phyloP scores from a whole-genome alignment of 768 basidiomycete species.

The Phanerodontia chrysosporium region DNA sequence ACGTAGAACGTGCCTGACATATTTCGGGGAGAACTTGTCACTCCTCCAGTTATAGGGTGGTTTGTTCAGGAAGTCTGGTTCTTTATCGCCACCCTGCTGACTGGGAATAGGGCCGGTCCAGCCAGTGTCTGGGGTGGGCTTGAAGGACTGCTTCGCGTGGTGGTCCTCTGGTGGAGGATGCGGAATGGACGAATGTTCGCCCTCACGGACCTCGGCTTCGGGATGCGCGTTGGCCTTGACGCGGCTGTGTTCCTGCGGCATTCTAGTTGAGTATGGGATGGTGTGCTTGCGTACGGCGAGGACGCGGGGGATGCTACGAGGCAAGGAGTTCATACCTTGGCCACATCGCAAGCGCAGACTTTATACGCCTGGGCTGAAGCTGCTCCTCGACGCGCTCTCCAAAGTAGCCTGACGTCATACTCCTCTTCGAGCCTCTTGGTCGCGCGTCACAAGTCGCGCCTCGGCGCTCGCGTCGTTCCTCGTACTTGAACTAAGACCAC shows the following conservation, averaged over 20 bases:
- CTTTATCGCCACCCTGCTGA: conserved; percentile 20
- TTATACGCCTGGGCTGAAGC: no score
- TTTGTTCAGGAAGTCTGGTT: conserved; percentile 26
- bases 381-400: no score
- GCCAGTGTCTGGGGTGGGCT: conserved; percentile 23
- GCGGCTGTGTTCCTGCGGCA: neutral
- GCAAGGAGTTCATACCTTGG: no score
- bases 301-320: neutral
- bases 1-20: conserved; percentile 15
- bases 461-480: no score
- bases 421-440: neutral
- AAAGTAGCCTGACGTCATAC: neutral
- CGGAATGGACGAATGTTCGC: conserved; percentile 16
- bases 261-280: neutral
- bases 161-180: conserved; percentile 23
- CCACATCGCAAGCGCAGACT: no score
- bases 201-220: conserved; percentile 9
- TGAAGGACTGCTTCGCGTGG: neutral
- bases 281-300: neutral
- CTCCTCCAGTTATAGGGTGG: conserved; percentile 27
- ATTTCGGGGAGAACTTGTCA: conserved; percentile 21
- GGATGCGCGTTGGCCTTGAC: conserved; percentile 20
- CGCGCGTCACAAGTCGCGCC: no score
- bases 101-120: conserved; percentile 24
- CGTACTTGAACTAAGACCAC: neutral